Conservation (phyloP, 208 protist species). For the Acanthamoeba culbertsoni region DNA sequence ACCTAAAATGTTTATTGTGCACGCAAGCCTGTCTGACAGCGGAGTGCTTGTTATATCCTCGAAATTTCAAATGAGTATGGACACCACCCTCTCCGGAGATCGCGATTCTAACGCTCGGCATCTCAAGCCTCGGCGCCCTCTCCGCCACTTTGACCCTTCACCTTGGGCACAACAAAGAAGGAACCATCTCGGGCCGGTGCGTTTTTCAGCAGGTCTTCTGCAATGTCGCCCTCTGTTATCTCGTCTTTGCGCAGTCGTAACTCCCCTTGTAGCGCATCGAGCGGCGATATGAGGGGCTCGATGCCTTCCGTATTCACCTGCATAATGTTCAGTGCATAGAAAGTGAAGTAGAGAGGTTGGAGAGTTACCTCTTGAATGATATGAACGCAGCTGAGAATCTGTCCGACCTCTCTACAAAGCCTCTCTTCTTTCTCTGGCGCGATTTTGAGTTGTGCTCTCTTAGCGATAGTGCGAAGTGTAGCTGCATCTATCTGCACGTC, state of each 20-base stretch:
- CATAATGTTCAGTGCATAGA: background rate
- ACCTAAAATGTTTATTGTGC: too few species aligned
- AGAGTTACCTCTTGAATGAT: slow-evolving; percentile 5
- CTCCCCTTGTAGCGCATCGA: background rate
- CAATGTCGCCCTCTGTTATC: background rate
- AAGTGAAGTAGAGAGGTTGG: background rate
- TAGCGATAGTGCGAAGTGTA: background rate
- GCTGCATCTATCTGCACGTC: background rate
- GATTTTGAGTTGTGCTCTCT: background rate
- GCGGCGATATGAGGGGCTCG: background rate
- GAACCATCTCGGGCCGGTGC: background rate
- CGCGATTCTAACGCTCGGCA: background rate
- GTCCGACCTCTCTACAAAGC: background rate
- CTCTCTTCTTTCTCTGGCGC: background rate
- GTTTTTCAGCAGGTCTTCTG: background rate
- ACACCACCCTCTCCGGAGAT: background rate
- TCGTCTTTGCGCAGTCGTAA: background rate
- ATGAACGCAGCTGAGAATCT: slow-evolving; percentile 9
- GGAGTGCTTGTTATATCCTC: too few species aligned
- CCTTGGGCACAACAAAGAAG: slow-evolving; percentile 10
- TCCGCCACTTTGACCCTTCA: background rate
- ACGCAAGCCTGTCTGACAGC: too few species aligned
- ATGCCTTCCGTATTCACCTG: slow-evolving; percentile 23
- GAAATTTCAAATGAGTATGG: too few species aligned
- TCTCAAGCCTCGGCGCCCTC: background rate